Evolutionary conservation across 1,284 basidiomycete species (phyloP), one percentile per base, ranked within the genome.

Genomic region (Ganoderma sinense): DNA sequence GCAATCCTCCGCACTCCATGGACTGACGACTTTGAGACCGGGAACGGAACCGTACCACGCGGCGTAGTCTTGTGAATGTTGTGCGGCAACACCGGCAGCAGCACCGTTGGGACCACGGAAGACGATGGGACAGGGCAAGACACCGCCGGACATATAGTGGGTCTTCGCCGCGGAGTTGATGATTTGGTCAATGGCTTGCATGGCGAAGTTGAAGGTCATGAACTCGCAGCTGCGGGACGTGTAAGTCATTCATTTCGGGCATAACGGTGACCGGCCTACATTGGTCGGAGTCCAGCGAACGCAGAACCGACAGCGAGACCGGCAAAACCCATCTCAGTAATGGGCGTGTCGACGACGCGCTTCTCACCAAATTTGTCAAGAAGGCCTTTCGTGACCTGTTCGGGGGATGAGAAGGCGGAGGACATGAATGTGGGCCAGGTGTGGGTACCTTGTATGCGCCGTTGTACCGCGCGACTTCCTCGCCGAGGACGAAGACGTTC

Each of bases 111-210:
- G 98, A 70, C 98, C 98, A 85, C 98, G 96, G 93, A 99, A 99
- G 69, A 98, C 97, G 75, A 99, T 94, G 39, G 98, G 97, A 86
- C 97, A 99, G 16, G 96, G 94, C 29, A 98, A 96, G 79, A 97
- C 98, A 75, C 98, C 98, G 73, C 97, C 98, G 59, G 97, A 99
- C 98, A 99, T 99, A 91, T 99, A 99, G 86, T 98, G 97, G 14
- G 98, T 99, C 89, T 99, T 99, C 76, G 95, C 98, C 71, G 94
- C 98, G n/a, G 97, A 99, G 91, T 99, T 99, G 84, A 99, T 95
- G 75, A 99, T 99, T 82, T 99, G 98, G 85, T 99, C 98, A 81
- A 99, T 99, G 73, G 97, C 97, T 83, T 96, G 94, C 95, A 96
- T 96, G 71, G 95, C 94, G 80, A 96, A 96, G 86, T 97, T 95